Conservation (phyloP, 2,329 filamentous ascomycete genomes). For the Beauveria asiatica region DNA sequence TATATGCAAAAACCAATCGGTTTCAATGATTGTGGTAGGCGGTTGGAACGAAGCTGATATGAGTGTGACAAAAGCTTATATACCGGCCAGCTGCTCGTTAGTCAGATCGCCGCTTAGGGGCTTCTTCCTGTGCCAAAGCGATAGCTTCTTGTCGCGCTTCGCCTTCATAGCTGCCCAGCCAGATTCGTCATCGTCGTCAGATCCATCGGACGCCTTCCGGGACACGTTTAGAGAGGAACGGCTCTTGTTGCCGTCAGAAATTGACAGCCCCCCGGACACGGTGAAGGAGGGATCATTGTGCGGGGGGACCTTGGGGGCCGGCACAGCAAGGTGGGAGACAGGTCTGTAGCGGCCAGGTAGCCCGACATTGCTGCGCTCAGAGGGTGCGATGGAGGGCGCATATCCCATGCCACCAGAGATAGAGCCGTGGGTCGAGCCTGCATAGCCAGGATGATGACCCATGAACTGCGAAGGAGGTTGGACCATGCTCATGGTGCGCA, state of each 20-base stretch:
- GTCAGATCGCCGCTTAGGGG: slow-evolving; percentile 38
- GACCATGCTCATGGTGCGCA: slow-evolving; percentile 76
- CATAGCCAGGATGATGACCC: slow-evolving; percentile 31
- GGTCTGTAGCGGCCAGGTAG: slow-evolving; percentile 85
- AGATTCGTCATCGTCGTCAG: slow-evolving; percentile 55
- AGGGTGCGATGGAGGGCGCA: slow-evolving; percentile 85
- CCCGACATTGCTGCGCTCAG: slow-evolving; percentile 89
- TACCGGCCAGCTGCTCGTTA: slow-evolving; percentile 40
- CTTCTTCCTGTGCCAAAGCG: slow-evolving; percentile 58
- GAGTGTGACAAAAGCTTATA: slow-evolving; percentile 18
- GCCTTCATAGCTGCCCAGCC: slow-evolving; percentile 64
- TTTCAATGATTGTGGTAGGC: neutral
- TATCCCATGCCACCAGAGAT: slow-evolving; percentile 49
- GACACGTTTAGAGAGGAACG: slow-evolving; percentile 30
- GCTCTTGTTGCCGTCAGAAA: slow-evolving; percentile 24
- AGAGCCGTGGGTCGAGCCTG: slow-evolving; percentile 20
- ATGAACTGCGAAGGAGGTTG: slow-evolving; percentile 58
- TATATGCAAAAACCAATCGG: slow-evolving; percentile 5
- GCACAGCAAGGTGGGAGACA: slow-evolving; percentile 56
- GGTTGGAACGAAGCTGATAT: neutral
- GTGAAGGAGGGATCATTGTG: slow-evolving; percentile 24
- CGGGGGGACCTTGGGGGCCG: slow-evolving; percentile 20
- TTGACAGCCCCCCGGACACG: slow-evolving; percentile 25
- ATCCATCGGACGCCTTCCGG: slow-evolving; percentile 31
- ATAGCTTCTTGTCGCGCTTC: slow-evolving; percentile 59